Evolutionary conservation across 345 rosid species (phyloP).

Genomic region (Anastatica hierochuntica): DNA sequence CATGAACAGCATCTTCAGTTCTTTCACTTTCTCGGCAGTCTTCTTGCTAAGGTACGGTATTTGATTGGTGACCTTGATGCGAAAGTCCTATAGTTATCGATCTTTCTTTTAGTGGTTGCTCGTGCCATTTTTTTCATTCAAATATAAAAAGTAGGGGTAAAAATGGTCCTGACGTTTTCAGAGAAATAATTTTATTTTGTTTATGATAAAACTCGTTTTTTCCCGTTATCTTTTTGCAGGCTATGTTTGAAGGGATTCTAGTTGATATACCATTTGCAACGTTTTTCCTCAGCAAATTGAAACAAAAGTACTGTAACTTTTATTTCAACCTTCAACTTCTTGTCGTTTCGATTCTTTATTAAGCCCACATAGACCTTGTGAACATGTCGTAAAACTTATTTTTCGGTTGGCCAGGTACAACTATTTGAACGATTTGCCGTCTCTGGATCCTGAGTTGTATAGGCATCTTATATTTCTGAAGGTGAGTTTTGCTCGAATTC

Average conservation of each 20-base stretch:
- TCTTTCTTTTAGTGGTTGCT: slow-evolving; percentile 7
- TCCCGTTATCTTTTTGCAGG: slow-evolving; percentile 41
- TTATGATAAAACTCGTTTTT: slow-evolving; percentile 3
- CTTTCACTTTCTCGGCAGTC: slow-evolving; percentile 90
- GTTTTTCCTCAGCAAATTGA: slow-evolving; percentile 97
- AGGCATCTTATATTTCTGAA: slow-evolving; percentile 94
- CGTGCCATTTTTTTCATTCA: background rate
- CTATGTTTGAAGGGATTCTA: slow-evolving; percentile 98
- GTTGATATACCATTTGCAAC: slow-evolving; percentile 98
- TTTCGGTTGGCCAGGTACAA: slow-evolving; percentile 51
- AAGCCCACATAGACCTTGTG: background rate
- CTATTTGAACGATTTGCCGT: slow-evolving; percentile 92
- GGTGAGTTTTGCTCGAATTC: slow-evolving; percentile 33
- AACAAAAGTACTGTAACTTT: slow-evolving; percentile 52
- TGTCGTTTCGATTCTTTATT: slow-evolving; percentile 1
- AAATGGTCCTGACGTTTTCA: background rate
- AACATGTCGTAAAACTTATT: slow-evolving; percentile 6
- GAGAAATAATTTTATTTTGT: background rate
- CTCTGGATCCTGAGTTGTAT: slow-evolving; percentile 90
- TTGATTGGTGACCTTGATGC: slow-evolving; percentile 1
- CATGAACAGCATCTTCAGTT: slow-evolving; percentile 97
- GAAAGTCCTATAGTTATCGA: background rate
- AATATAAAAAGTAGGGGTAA: background rate
- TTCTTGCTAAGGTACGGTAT: slow-evolving; percentile 67
- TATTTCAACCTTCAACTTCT: slow-evolving; percentile 5